Conservation (phyloP, 1,284 basidiomycete species). For the Fomitopsis betulina region DNA sequence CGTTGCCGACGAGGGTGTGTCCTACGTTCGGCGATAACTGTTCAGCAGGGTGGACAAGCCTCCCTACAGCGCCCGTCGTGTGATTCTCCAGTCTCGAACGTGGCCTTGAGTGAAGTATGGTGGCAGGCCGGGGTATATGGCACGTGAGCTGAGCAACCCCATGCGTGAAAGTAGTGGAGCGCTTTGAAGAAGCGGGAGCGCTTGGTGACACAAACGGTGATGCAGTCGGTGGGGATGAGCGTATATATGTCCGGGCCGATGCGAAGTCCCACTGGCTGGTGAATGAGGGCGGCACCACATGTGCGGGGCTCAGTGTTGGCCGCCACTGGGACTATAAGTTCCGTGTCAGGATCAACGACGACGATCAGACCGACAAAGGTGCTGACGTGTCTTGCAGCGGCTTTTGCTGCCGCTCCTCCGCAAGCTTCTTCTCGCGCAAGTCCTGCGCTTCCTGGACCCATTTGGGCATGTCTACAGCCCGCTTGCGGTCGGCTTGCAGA, state of each 20-base stretch:
- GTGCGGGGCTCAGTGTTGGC: neutral
- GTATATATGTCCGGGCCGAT: neutral
- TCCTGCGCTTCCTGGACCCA: conserved; percentile 74
- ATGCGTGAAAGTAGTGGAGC: neutral
- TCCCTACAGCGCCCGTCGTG: too few relatives aligned
- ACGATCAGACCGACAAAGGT: neutral
- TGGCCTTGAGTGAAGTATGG: too few relatives aligned
- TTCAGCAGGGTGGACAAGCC: too few relatives aligned
- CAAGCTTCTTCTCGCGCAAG: conserved; percentile 19
- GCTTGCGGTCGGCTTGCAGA: conserved; percentile 48
- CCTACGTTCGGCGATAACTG: too few relatives aligned
- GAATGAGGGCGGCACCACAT: neutral
- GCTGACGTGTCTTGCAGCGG: conserved; percentile 5
- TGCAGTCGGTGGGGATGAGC: neutral
- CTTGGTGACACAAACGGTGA: neutral
- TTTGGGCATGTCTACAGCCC: conserved; percentile 75
- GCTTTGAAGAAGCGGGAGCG: neutral
- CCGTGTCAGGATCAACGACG: neutral
- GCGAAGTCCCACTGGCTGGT: neutral
- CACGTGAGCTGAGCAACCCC: too few relatives aligned
- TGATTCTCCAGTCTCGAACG: too few relatives aligned
- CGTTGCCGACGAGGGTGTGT: too few relatives aligned
- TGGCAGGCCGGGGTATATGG: too few relatives aligned
- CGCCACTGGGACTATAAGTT: neutral
- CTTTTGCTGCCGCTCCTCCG: conserved; percentile 17